A percentile compares a stretch with the other conserved stretches of the same genome.
Evolutionary conservation across 2,329 filamentous ascomycete genomes (phyloP).

Genomic region (Botrytis squamosa): DNA sequence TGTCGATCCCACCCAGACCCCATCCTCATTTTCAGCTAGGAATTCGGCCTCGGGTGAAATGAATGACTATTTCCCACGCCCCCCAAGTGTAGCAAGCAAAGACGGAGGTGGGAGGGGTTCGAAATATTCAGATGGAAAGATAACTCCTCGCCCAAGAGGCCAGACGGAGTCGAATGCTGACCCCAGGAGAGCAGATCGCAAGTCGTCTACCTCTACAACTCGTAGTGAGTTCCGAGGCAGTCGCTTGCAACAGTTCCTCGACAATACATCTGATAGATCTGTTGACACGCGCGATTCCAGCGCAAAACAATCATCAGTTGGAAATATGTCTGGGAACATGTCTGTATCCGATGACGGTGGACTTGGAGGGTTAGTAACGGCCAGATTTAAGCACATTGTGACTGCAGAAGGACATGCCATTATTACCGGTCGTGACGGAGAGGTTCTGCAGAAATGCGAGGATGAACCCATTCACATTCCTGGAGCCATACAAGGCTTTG

Average conservation of each 20-base stretch:
- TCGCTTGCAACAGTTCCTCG: conserved; percentile 33
- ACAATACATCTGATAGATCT: conserved; percentile 34
- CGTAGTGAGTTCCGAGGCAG: conserved; percentile 25
- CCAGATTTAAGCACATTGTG: conserved; percentile 74
- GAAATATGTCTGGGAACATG: neutral
- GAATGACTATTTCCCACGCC: conserved; percentile 29
- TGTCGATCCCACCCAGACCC: conserved; percentile 34
- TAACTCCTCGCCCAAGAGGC: neutral
- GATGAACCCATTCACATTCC: conserved; percentile 86
- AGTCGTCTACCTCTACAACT: conserved; percentile 22
- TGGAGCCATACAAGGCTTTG: conserved; percentile 61
- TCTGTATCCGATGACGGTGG: conserved; percentile 22
- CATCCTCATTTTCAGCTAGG: conserved; percentile 25
- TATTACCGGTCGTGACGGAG: conserved; percentile 74
- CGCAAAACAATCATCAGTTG: conserved; percentile 13
- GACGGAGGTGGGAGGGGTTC: neutral
- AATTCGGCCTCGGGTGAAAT: conserved; percentile 23
- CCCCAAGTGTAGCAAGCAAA: conserved; percentile 11
- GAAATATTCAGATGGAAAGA: neutral
- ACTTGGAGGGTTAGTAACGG: conserved; percentile 52
- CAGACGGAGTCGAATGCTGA: neutral
- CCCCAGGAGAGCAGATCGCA: conserved; percentile 20
- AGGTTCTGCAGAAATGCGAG: conserved; percentile 75
- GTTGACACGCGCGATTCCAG: conserved; percentile 19
- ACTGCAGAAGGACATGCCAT: conserved; percentile 78